phyloP scores from a whole-genome alignment of 345 rosid genomes.

The Arabis hirsuta region DNA sequence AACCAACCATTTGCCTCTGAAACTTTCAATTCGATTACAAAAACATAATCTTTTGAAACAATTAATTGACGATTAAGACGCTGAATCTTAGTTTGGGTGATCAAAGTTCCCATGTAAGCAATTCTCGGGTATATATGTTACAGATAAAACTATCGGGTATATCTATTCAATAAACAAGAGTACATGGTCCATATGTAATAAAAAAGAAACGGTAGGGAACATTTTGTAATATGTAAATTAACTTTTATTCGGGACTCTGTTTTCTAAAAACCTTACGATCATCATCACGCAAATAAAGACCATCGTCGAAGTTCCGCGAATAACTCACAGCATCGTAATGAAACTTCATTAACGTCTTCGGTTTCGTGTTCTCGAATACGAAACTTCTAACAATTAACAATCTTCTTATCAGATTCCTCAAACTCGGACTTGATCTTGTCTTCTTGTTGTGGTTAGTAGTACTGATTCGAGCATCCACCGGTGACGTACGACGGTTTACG shows the following conservation, averaged over 20 bases:
- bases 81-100: too few relatives aligned
- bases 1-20: too few relatives aligned
- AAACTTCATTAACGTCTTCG: slow-evolving; percentile 57
- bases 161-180: too few relatives aligned
- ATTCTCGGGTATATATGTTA: too few relatives aligned
- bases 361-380: slow-evolving; percentile 50
- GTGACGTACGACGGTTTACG: slow-evolving; percentile 45
- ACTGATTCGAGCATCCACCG: slow-evolving; percentile 50
- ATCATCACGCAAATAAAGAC: slow-evolving; percentile 39
- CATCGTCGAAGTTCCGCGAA: slow-evolving; percentile 79
- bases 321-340: slow-evolving; percentile 84
- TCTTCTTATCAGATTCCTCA: slow-evolving; percentile 58
- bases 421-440: slow-evolving; percentile 40
- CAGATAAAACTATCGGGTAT: too few relatives aligned
- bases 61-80: too few relatives aligned
- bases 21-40: too few relatives aligned
- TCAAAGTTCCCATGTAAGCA: too few relatives aligned
- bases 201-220: too few relatives aligned
- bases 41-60: too few relatives aligned
- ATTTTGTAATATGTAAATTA: background rate
- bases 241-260: background rate
- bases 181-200: too few relatives aligned
- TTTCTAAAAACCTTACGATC: slow-evolving; percentile 30
- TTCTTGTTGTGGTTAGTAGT: slow-evolving; percentile 27
- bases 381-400: slow-evolving; percentile 43